A percentile compares a stretch with the other conserved stretches of the same genome.
phyloP scores from a whole-genome alignment of 768 basidiomycete species.

The Suillus cothurnatus region DNA sequence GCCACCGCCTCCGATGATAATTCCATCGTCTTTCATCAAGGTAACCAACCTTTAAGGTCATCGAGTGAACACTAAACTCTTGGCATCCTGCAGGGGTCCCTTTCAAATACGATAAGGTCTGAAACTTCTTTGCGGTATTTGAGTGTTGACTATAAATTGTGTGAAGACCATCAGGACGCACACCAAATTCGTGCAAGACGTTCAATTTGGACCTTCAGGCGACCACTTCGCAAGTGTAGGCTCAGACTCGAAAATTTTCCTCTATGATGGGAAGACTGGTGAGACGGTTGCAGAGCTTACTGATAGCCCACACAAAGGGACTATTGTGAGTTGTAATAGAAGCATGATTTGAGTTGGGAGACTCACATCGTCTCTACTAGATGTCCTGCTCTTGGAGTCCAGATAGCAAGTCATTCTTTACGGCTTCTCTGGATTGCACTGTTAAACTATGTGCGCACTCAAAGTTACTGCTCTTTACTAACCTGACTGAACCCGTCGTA shows the following conservation, averaged over 20 bases:
- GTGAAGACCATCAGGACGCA: slow-evolving; percentile 81
- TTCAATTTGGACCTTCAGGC: slow-evolving; percentile 81
- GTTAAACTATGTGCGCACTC: slow-evolving; percentile 77
- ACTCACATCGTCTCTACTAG: slow-evolving; percentile 39
- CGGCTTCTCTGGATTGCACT: slow-evolving; percentile 84
- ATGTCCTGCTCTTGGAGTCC: slow-evolving; percentile 81
- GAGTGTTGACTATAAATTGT: neutral
- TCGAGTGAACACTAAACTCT: neutral
- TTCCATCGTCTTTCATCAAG: slow-evolving; percentile 82
- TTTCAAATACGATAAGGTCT: slow-evolving; percentile 86
- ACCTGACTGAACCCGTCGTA: neutral
- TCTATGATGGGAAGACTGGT: slow-evolving; percentile 91
- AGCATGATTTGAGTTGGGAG: too few species aligned
- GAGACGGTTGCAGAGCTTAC: slow-evolving; percentile 72
- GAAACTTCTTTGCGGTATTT: neutral
- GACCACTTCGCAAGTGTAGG: slow-evolving; percentile 87
- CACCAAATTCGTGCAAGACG: slow-evolving; percentile 90
- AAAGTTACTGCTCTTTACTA: neutral
- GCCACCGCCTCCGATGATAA: slow-evolving; percentile 86
- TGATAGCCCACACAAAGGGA: slow-evolving; percentile 72
- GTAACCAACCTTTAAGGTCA: slow-evolving; percentile 32
- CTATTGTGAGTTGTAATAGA: slow-evolving; percentile 54
- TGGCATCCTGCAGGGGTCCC: slow-evolving; percentile 58
- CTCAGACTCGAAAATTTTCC: slow-evolving; percentile 82
- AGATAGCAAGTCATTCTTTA: slow-evolving; percentile 72